phyloP scores from a whole-genome alignment of 306 rosid genomes.

The Casuarina equisetifolia region DNA sequence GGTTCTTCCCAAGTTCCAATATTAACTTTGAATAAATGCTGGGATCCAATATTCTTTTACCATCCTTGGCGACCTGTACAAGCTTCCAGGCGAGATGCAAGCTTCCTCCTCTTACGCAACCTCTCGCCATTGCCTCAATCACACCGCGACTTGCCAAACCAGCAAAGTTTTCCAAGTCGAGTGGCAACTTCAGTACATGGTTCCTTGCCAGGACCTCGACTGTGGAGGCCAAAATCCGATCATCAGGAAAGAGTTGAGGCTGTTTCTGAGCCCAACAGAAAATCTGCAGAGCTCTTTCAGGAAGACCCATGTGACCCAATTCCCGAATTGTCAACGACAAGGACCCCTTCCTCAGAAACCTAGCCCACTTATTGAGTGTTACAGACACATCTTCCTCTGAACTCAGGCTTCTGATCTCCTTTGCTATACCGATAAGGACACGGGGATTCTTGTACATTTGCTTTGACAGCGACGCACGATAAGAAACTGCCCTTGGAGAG shows the following conservation, averaged over 20 bases:
- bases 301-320: conserved; percentile 74
- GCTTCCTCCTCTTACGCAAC: conserved; percentile 74
- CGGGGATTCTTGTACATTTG: conserved; percentile 58
- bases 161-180: conserved; percentile 44
- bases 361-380: conserved; percentile 58
- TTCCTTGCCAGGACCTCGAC: conserved; percentile 79
- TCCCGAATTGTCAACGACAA: conserved; percentile 80
- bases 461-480: conserved; percentile 44
- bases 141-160: conserved; percentile 51
- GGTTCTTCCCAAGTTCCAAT: too few relatives aligned
- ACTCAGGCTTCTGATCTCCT: conserved; percentile 54
- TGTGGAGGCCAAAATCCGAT: conserved; percentile 70
- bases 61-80: too few relatives aligned
- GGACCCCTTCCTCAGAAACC: conserved; percentile 67
- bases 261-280: conserved; percentile 81
- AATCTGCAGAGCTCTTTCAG: conserved; percentile 74
- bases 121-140: conserved; percentile 78
- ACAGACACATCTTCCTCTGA: conserved; percentile 57
- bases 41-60: too few relatives aligned
- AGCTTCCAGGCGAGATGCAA: conserved; percentile 22
- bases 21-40: too few relatives aligned
- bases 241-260: conserved; percentile 76
- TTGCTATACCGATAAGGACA: conserved; percentile 70
- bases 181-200: conserved; percentile 60
- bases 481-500: conserved; percentile 37